These are phyloP conservation scores for Globisporangium acanthophoron DNA, from an alignment of 352 stramenopile genomes.

Conservation along the genomic window DNA sequence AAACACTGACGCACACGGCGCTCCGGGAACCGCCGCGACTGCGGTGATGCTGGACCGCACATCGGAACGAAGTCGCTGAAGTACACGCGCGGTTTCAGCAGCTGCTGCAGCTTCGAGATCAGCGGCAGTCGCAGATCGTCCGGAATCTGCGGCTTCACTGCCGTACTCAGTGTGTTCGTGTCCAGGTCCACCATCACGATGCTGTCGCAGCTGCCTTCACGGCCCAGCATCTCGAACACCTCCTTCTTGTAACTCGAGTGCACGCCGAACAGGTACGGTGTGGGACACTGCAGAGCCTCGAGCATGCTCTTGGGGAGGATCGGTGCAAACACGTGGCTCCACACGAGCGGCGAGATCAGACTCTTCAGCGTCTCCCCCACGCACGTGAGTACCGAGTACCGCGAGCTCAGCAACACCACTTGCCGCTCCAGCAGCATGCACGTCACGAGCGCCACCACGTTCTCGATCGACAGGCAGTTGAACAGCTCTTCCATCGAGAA, in stretches of 20 bases:
- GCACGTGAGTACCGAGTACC: slow-evolving; percentile 73
- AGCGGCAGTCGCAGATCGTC: slow-evolving; percentile 37
- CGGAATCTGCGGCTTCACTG: slow-evolving; percentile 37
- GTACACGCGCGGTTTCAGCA: slow-evolving; percentile 69
- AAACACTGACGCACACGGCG: slow-evolving; percentile 57
- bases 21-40: slow-evolving; percentile 43
- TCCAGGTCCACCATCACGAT: slow-evolving; percentile 77
- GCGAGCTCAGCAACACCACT: slow-evolving; percentile 71
- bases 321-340: slow-evolving; percentile 84
- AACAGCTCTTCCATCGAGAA: slow-evolving; percentile 85
- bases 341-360: slow-evolving; percentile 72
- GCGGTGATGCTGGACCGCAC: slow-evolving; percentile 25
- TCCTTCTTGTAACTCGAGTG: slow-evolving; percentile 66
- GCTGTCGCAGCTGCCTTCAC: slow-evolving; percentile 65
- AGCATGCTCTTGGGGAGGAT: slow-evolving; percentile 80
- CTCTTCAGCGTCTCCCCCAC: slow-evolving; percentile 76
- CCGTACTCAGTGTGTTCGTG: slow-evolving; percentile 43
- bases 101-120: slow-evolving; percentile 40
- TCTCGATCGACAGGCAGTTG: slow-evolving; percentile 65
- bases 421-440: slow-evolving; percentile 75
- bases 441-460: slow-evolving; percentile 62
- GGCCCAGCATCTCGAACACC: slow-evolving; percentile 63
- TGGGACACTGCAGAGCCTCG: slow-evolving; percentile 80
- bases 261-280: slow-evolving; percentile 82
- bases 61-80: slow-evolving; percentile 78